Percentiles rank a stretch among this genome's conserved stretches.
Evolutionary conservation across 306 rosid genomes (phyloP).

Genomic region (Clitoria ternatea): DNA sequence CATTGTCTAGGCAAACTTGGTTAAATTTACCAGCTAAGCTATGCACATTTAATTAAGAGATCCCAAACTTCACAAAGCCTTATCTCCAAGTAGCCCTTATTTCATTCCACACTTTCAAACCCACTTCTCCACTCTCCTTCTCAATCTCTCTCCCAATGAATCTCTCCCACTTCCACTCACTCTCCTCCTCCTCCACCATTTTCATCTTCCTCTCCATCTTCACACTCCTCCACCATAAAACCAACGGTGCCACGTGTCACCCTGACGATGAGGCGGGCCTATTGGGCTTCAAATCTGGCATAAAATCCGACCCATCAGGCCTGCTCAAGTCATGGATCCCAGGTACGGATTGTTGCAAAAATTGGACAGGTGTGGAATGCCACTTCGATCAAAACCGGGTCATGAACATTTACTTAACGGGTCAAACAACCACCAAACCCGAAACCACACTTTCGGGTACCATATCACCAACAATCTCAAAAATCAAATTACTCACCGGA

Average conservation of each 20-base stretch:
- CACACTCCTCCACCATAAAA: not conserved
- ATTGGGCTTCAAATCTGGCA: conserved; percentile 62
- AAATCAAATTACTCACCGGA: conserved; percentile 43
- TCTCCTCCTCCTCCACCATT: not conserved
- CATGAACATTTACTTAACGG: conserved; percentile 19
- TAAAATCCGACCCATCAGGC: conserved; percentile 73
- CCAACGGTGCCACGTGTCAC: conserved; percentile 52
- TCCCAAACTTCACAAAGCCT: not conserved
- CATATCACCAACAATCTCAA: conserved; percentile 60
- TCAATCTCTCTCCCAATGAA: not conserved
- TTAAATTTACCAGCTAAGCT: no score
- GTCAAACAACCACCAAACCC: conserved; percentile 36
- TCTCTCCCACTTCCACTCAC: not conserved
- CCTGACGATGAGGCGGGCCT: conserved; percentile 60
- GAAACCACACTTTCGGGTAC: conserved; percentile 42
- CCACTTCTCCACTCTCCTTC: not conserved
- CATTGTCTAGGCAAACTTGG: conserved; percentile 12
- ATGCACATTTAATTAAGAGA: not conserved
- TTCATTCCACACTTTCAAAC: not conserved
- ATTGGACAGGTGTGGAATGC: conserved; percentile 64
- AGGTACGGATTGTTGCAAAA: conserved; percentile 60
- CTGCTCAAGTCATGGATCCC: conserved; percentile 52
- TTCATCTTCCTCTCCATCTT: conserved; percentile 9
- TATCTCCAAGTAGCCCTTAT: not conserved
- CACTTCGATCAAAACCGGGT: conserved; percentile 42